Evolutionary conservation across 257 asterid genomes (phyloP), one percentile per base, ranked within the genome.

Genomic region (Solanum pimpinellifolium): DNA sequence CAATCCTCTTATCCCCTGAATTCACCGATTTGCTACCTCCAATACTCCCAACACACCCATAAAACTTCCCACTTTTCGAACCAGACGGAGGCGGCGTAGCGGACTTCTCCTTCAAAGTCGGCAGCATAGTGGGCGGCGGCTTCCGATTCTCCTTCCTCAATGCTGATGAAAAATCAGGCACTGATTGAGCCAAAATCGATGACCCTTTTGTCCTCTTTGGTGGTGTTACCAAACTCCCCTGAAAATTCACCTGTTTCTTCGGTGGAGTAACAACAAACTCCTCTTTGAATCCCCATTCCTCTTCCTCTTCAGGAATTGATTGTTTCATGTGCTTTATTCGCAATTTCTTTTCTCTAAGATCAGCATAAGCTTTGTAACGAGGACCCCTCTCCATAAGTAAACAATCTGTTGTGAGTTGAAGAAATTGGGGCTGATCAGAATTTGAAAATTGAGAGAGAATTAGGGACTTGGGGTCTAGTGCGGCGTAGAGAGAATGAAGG

Each of bases 61-160:
- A 91, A 73, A 87, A 42, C 89, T 89, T 91, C 84, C 94, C 93
- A 69, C 94, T 91, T 92, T 92, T 95, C 86, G 87, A 62, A 73
- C 90, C 65, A 77, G 65, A 87, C 29, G 86, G 86, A 70, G 93
- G 92, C 60, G 98, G 92, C 2, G 92, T 95, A 27, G 98, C 93
- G 72, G 89, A 14, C 52, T 94, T 90, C 88, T 91, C 90, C 91
- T 93, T 94, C 91, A 87, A 90, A 90, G 88, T 33, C 3, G 96
- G 92, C 7, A 97, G 92, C 86, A 88, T 88, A 49, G 87, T 65
- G 20, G 75, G 83, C 21, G 87, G 46, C 44, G 99, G 99, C 89
- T 90, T 97, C 90, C 99, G 92, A 52, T 97, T 97, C 92, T 95
- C 99, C 88, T 97, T 97, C 89, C 98, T 86, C 90, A 95, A 65